A percentile compares a stretch with the other conserved stretches of the same genome.
phyloP scores from a whole-genome alignment of 306 rosid genomes.

The Quercus engelmannii region DNA sequence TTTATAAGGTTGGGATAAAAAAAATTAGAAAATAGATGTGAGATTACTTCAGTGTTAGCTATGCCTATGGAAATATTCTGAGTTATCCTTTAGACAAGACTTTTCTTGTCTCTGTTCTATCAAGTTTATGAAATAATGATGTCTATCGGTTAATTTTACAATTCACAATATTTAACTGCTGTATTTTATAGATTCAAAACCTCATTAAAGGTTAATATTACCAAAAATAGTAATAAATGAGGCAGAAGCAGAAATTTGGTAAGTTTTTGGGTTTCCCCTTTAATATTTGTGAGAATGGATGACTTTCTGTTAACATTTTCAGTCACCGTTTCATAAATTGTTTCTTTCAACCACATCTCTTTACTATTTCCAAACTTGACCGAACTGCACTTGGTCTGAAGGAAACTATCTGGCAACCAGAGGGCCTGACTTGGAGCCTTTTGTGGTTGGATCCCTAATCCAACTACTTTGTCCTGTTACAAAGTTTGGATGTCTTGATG shows the following conservation, averaged over 20 bases:
- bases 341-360: conserved; percentile 9
- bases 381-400: conserved; percentile 33
- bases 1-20: too few species aligned
- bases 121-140: conserved; percentile 6
- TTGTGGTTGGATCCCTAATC: conserved; percentile 45
- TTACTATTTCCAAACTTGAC: conserved; percentile 19
- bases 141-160: not conserved
- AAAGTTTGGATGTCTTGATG: conserved; percentile 50
- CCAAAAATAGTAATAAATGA: too few species aligned
- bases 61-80: conserved; percentile 1
- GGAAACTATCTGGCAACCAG: conserved; percentile 51
- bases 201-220: too few species aligned
- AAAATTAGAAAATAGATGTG: not conserved
- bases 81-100: conserved; percentile 4
- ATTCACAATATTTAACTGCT: too few species aligned
- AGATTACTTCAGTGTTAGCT: too few species aligned
- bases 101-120: conserved; percentile 12
- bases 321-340: conserved; percentile 5
- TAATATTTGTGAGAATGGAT: too few species aligned
- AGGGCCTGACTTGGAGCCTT: conserved; percentile 46
- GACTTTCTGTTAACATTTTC: conserved; percentile 1
- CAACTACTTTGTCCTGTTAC: conserved; percentile 45
- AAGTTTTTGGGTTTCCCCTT: too few species aligned
- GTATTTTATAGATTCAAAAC: too few species aligned
- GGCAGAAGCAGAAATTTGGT: too few species aligned